These are phyloP conservation scores for Penicillium coprophilum DNA, from an alignment of 495 filamentous ascomycete species.

Conservation along the genomic window DNA sequence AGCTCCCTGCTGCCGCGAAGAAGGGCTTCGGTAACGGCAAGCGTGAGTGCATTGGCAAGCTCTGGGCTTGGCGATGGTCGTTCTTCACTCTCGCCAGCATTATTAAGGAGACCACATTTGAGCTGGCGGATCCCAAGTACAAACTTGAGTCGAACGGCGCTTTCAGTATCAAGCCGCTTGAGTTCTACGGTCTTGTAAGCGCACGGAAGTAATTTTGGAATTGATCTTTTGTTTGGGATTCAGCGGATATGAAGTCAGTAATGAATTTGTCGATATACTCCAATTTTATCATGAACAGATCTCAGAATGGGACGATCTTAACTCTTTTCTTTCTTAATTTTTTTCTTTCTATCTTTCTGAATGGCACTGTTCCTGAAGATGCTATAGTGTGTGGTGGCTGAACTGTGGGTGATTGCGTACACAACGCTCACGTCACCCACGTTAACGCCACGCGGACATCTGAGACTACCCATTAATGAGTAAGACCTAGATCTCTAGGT, in stretches of 20 bases:
- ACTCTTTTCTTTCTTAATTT: not conserved
- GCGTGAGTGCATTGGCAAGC: constrained; percentile 63
- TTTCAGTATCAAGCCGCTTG: constrained; percentile 38
- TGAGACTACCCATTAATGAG: not conserved
- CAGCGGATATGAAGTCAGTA: constrained; percentile 11
- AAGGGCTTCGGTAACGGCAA: constrained; percentile 72
- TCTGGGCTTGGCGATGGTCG: constrained; percentile 65
- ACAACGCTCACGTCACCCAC: constrained; percentile 20
- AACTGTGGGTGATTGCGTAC: constrained; percentile 12
- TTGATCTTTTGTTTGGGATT: not conserved
- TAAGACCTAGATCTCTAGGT: not conserved
- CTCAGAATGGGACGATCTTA: constrained; percentile 7
- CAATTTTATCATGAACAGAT: constrained; percentile 8
- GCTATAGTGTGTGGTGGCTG: not conserved
- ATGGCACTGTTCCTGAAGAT: not conserved
- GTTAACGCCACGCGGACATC: constrained; percentile 1
- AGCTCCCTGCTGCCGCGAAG: constrained; percentile 58
- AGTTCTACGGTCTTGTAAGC: constrained; percentile 38
- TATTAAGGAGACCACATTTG: constrained; percentile 42
- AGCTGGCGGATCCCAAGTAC: constrained; percentile 47
- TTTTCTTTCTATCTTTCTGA: not conserved
- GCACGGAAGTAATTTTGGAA: constrained; percentile 28
- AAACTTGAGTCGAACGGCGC: constrained; percentile 40
- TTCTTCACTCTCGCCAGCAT: constrained; percentile 42
- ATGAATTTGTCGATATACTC: constrained; percentile 12